These are phyloP conservation scores for Prunus campanulata DNA, from an alignment of 306 rosid species.

Conservation along the genomic window DNA sequence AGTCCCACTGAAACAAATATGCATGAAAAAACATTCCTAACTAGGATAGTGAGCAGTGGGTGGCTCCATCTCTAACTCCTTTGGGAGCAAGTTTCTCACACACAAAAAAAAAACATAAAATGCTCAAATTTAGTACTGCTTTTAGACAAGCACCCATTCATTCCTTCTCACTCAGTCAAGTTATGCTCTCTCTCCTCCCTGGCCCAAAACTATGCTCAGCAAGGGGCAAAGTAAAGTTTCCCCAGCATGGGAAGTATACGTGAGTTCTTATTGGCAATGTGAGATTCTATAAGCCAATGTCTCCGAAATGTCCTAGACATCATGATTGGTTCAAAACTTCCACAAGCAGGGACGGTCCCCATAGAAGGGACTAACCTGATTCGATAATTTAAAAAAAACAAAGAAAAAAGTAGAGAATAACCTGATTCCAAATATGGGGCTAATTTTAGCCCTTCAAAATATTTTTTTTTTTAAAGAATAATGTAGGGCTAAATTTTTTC, in stretches of 20 bases:
- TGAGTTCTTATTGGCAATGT: too few relatives aligned
- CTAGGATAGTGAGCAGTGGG: neutral
- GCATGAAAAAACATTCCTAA: too few relatives aligned
- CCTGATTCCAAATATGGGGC: too few relatives aligned
- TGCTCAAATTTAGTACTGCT: neutral
- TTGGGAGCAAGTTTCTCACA: constrained; percentile 7
- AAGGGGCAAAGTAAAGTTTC: neutral
- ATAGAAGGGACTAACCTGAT: too few relatives aligned
- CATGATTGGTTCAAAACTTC: neutral
- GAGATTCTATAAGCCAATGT: neutral
- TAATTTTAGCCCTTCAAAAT: too few relatives aligned
- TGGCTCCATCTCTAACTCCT: constrained; percentile 5
- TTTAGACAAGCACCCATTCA: neutral
- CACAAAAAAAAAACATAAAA: neutral
- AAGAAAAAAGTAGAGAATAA: too few relatives aligned
- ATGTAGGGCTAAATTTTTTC: too few relatives aligned
- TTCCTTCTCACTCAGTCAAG: neutral
- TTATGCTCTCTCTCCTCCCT: neutral
- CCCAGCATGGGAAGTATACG: too few relatives aligned
- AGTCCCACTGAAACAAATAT: too few relatives aligned
- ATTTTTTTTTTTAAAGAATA: too few relatives aligned
- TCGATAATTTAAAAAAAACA: too few relatives aligned
- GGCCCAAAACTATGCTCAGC: neutral
- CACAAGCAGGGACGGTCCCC: neutral
- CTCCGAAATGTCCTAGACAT: neutral